A percentile compares a stretch with the other conserved stretches of the same genome.
Conservation (phyloP, 768 basidiomycete species). For the Rhodotorula taiwanensis region DNA sequence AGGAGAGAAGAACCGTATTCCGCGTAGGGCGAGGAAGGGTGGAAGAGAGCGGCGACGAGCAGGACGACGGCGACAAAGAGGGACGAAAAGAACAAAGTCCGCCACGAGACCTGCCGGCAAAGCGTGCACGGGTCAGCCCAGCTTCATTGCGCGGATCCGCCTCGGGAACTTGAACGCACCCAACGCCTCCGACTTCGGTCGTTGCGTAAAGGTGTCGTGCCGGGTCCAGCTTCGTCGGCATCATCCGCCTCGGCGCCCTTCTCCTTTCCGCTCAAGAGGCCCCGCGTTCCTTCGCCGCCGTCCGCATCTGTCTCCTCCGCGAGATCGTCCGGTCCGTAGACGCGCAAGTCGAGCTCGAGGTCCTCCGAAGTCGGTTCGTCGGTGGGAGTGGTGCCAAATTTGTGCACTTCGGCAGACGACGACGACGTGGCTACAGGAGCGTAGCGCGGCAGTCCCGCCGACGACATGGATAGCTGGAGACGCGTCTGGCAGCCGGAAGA, state of each 20-base stretch:
- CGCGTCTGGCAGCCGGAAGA: too few relatives aligned
- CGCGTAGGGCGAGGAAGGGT: slow-evolving; percentile 9
- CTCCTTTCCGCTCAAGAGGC: not conserved
- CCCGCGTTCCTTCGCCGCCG: not conserved
- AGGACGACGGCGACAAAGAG: slow-evolving; percentile 12
- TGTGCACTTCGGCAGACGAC: too few relatives aligned
- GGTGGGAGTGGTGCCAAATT: too few relatives aligned
- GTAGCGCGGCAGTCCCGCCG: not conserved
- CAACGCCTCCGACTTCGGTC: too few relatives aligned
- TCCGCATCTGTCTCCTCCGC: not conserved
- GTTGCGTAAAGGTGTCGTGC: too few relatives aligned
- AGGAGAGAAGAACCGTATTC: not conserved
- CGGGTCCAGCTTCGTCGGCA: not conserved
- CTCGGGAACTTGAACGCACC: too few relatives aligned
- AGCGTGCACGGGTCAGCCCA: too few relatives aligned
- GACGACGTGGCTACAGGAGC: not conserved
- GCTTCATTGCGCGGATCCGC: not conserved
- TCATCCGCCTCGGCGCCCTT: not conserved
- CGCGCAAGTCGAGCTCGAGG: too few relatives aligned
- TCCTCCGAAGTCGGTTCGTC: too few relatives aligned
- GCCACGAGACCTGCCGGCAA: slow-evolving; percentile 1
- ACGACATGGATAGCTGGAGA: too few relatives aligned
- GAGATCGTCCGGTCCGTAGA: not conserved
- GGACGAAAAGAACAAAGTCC: slow-evolving; percentile 13
- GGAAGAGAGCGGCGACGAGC: slow-evolving; percentile 24